Evolutionary conservation across 345 rosid species (phyloP).

Genomic region (Durio zibethinus): DNA sequence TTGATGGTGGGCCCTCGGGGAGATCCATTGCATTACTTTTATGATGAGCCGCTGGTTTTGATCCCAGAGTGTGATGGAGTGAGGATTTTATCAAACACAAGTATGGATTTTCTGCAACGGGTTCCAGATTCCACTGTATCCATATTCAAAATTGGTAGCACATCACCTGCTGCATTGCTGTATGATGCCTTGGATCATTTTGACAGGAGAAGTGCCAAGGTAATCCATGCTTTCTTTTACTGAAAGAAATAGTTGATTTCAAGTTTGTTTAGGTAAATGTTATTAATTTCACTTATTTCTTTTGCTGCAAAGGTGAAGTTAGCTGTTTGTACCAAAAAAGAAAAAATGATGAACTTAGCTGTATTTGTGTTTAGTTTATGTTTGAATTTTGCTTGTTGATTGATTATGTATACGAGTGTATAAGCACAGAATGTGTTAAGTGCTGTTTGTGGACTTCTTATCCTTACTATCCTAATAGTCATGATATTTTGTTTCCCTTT

Average conservation of each 20-base stretch:
- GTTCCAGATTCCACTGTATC: conserved; percentile 95
- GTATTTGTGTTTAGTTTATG: background rate
- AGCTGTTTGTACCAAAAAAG: no score
- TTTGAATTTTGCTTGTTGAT: background rate
- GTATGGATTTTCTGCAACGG: conserved; percentile 88
- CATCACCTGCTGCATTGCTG: conserved; percentile 85
- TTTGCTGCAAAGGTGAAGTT: background rate
- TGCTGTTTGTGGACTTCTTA: background rate
- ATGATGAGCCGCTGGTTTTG: conserved; percentile 81
- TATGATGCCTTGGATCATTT: conserved; percentile 97
- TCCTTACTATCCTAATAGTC: background rate
- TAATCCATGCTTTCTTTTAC: conserved; percentile 19
- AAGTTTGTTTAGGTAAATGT: background rate
- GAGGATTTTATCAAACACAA: conserved; percentile 80
- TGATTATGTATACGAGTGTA: background rate
- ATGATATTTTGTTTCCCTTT: background rate
- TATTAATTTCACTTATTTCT: background rate
- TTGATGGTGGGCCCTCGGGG: conserved; percentile 94
- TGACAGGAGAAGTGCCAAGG: conserved; percentile 95
- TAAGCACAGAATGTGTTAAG: background rate
- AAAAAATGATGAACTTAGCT: no score
- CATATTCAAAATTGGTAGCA: conserved; percentile 95
- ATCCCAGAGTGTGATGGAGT: conserved; percentile 98
- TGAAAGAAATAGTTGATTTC: background rate
- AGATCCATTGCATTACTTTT: conserved; percentile 74